Evolutionary conservation across 805 yeast species (phyloP).

Genomic region (Kazachstania bromeliacearum): DNA sequence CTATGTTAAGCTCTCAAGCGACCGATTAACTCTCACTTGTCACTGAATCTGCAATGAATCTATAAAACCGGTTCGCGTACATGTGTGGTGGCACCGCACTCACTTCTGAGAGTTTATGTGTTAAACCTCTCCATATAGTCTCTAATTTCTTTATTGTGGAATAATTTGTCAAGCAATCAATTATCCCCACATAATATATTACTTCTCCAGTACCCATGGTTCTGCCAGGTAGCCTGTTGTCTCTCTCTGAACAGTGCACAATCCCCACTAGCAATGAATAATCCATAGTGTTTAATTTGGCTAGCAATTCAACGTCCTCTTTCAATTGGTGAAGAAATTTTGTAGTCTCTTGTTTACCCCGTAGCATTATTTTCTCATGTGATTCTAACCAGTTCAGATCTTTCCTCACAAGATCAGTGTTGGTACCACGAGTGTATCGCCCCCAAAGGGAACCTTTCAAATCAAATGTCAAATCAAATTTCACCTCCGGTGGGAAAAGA

Average conservation of each 20-base stretch:
- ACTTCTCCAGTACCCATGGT: slow-evolving; percentile 58
- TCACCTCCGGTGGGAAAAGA: slow-evolving; percentile 86
- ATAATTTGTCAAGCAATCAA: slow-evolving; percentile 84
- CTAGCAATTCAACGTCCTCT: slow-evolving; percentile 62
- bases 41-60: slow-evolving; percentile 44
- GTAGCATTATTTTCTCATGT: slow-evolving; percentile 55
- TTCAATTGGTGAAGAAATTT: slow-evolving; percentile 58
- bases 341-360: slow-evolving; percentile 48
- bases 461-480: slow-evolving; percentile 77
- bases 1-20: background rate
- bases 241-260: slow-evolving; percentile 34
- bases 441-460: slow-evolving; percentile 90
- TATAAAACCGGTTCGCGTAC: slow-evolving; percentile 78
- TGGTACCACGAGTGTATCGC: slow-evolving; percentile 40
- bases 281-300: slow-evolving; percentile 83
- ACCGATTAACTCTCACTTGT: slow-evolving; percentile 15
- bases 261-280: slow-evolving; percentile 82
- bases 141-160: slow-evolving; percentile 67
- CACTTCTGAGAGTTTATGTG: slow-evolving; percentile 56
- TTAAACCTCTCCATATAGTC: slow-evolving; percentile 70
- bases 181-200: slow-evolving; percentile 83
- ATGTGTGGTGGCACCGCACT: slow-evolving; percentile 86
- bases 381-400: slow-evolving; percentile 82
- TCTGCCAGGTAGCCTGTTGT: slow-evolving; percentile 66
- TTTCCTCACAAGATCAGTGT: slow-evolving; percentile 47